Evolutionary conservation across 2,329 filamentous ascomycete genomes (phyloP), one percentile per base, ranked within the genome.

Genomic region (Balansia obtecta): DNA sequence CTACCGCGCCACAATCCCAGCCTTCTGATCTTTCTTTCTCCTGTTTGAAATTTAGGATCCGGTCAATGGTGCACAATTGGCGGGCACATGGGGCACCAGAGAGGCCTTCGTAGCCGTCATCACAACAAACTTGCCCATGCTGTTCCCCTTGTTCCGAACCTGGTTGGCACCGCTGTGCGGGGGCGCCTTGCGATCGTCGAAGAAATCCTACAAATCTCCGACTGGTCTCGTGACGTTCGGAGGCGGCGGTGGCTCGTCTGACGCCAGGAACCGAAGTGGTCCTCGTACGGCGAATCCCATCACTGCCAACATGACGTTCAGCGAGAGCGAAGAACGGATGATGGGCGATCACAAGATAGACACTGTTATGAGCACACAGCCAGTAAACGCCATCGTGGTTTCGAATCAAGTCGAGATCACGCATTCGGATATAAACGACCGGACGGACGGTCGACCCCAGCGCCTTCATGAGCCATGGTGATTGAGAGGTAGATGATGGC

Each of bases 301-400:
- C 33, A 68, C 66, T 1, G 57, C 52, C 50, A 62, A 65, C 32
- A 51, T 70, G 48, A 67, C 68, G 2, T 67, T 70, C 53, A 71
- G 58, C 15, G 67, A 57, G 11, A 63, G 61, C 39, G 61, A 63
- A 59, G 61, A 71, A 60, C 56, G 64, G 0, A 73, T 74, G 15
- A 63, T 75, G n/a, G 64, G 65, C 22, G 62, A 68, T 38, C 61
- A 70, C 4, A 70, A 69, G 52, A 64, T 72, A 59, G 61, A 71
- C 34, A 58, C 63, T 8, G 54, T 72, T 45, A 61, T 60, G 40
- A 50, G 54, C 1, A 57, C 54, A 34, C 57, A 43, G 6, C 51
- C 57, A 0, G 11, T 57, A 0, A 60, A 56, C 13, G 63, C 63
- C 2, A 72, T 72, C 33, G 53, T 71, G 20, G 66, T 72, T n/a